Evolutionary conservation across 768 basidiomycete species (phyloP).

Genomic region (Asterophora lycoperdoides): DNA sequence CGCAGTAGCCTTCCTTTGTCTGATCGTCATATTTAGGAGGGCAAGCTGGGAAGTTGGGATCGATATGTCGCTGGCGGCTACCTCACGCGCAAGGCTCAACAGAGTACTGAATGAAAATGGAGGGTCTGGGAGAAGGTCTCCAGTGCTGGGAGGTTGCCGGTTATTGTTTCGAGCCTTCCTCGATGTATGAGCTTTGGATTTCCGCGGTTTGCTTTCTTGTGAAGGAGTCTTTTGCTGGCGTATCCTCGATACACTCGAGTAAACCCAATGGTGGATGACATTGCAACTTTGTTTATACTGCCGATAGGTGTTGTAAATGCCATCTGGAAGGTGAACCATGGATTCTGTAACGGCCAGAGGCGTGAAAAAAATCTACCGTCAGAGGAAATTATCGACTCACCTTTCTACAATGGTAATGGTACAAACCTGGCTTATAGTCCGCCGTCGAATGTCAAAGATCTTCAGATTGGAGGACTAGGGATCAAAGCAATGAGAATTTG

Average conservation of each 20-base stretch:
- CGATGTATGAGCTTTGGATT: neutral
- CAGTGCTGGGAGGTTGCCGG: neutral
- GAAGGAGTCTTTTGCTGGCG: neutral
- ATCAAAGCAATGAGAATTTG: too few species aligned
- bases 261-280: slow-evolving; percentile 2
- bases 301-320: slow-evolving; percentile 3
- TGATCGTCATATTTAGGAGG: slow-evolving; percentile 1
- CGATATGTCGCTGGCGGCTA: slow-evolving; percentile 1
- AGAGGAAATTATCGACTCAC: neutral
- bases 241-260: neutral
- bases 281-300: slow-evolving; percentile 5
- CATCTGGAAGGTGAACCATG: neutral
- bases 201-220: neutral
- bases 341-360: too few species aligned
- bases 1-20: slow-evolving; percentile 5
- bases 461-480: too few species aligned
- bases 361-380: too few species aligned
- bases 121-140: neutral
- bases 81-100: slow-evolving; percentile 2
- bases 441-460: neutral
- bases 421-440: too few species aligned
- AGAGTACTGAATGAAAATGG: neutral
- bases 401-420: too few species aligned
- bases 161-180: neutral
- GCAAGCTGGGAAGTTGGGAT: neutral